Conservation (phyloP, 192 early-diverging fungal genomes). For the Mortierella antarctica region DNA sequence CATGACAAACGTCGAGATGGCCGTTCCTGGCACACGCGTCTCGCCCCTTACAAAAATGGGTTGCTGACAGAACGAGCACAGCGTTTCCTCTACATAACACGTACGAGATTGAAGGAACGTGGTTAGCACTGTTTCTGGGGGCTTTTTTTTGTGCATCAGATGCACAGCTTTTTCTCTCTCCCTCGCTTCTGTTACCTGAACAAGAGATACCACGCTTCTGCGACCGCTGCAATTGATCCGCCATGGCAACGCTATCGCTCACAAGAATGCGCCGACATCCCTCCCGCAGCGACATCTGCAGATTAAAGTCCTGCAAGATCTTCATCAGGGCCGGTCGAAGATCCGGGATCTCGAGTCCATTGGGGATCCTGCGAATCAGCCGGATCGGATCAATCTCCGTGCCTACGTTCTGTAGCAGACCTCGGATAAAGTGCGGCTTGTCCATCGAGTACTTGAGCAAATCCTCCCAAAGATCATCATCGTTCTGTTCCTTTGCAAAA, state of each 20-base stretch:
- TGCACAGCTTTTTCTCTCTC: neutral
- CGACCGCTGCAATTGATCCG: conserved; percentile 72
- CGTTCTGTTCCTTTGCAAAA: conserved; percentile 98
- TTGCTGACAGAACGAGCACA: conserved; percentile 60
- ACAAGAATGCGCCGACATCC: conserved; percentile 93
- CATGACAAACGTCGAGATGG: conserved; percentile 67
- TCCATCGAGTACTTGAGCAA: conserved; percentile 92
- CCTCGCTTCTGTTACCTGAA: conserved; percentile 42
- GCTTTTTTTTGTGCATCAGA: neutral
- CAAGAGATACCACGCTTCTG: conserved; percentile 76
- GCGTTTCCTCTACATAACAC: conserved; percentile 47
- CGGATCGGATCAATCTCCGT: conserved; percentile 86
- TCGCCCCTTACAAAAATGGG: conserved; percentile 52
- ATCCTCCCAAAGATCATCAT: conserved; percentile 96
- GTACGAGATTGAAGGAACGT: neutral
- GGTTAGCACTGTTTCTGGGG: neutral
- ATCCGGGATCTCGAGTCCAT: conserved; percentile 82
- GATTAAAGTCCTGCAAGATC: conserved; percentile 91
- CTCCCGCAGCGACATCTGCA: conserved; percentile 90
- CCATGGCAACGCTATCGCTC: conserved; percentile 85
- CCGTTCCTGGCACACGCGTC: conserved; percentile 30
- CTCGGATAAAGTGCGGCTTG: conserved; percentile 95
- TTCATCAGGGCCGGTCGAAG: conserved; percentile 85
- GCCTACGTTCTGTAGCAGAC: conserved; percentile 90
- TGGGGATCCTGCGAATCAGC: conserved; percentile 84